Evolutionary conservation across 1,139 yeast species (phyloP).

Genomic region (Sugiyamaella xylanicola): DNA sequence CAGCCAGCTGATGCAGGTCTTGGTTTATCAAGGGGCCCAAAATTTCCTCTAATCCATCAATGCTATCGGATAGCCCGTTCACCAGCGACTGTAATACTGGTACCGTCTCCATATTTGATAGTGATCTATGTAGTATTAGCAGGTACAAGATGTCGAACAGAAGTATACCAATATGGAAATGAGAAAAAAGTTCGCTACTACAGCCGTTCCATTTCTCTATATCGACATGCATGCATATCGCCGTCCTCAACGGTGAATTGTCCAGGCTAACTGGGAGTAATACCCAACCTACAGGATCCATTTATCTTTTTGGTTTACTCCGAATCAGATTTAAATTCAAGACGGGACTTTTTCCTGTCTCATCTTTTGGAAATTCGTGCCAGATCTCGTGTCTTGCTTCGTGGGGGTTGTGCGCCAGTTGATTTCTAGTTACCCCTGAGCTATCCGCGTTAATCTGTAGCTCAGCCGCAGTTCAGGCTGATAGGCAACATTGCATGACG

Average conservation of each 20-base stretch:
- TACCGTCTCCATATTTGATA: slow-evolving; percentile 36
- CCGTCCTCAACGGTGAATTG: no score
- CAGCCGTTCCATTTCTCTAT: background rate
- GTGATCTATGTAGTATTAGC: no score
- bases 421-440: background rate
- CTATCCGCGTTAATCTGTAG: background rate
- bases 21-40: slow-evolving; percentile 35
- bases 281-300: no score
- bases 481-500: slow-evolving; percentile 1
- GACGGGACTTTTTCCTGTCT: no score
- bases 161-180: background rate
- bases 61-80: slow-evolving; percentile 34
- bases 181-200: background rate
- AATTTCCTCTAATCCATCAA: slow-evolving; percentile 36
- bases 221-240: background rate
- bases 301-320: no score
- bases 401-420: no score
- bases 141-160: no score
- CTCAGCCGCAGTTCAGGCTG: background rate
- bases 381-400: no score
- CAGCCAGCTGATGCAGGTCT: slow-evolving; percentile 34
- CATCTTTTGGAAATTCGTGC: no score
- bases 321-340: no score
- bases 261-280: no score
- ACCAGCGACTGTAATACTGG: slow-evolving; percentile 32